A percentile compares a stretch with the other conserved stretches of the same genome.
phyloP scores from a whole-genome alignment of 345 rosid genomes.

The Limnanthes douglasii region DNA sequence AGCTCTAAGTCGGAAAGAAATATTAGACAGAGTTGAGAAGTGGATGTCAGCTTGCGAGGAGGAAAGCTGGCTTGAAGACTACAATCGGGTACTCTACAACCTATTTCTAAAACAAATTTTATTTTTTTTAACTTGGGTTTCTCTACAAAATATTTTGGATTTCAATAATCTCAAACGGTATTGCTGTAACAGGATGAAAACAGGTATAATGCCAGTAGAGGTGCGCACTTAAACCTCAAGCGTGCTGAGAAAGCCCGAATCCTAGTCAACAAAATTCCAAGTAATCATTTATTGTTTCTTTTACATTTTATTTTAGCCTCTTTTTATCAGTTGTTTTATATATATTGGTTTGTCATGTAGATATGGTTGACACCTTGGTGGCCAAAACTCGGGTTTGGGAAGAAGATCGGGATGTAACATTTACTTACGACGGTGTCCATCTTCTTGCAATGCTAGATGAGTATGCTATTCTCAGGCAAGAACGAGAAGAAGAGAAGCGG shows the following conservation, averaged over 20 bases:
- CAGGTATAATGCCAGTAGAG: slow-evolving; percentile 89
- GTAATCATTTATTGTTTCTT: too few species aligned
- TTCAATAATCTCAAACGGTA: too few species aligned
- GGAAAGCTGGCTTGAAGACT: slow-evolving; percentile 99
- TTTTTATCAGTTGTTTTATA: too few species aligned
- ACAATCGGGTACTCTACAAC: slow-evolving; percentile 41
- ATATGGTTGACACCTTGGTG: slow-evolving; percentile 75
- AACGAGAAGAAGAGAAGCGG: slow-evolving; percentile 91
- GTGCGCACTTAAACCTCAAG: slow-evolving; percentile 97
- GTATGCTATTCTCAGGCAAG: slow-evolving; percentile 83
- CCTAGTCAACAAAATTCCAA: slow-evolving; percentile 87
- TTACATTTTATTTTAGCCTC: too few species aligned
- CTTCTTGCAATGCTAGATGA: slow-evolving; percentile 94
- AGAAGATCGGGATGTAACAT: slow-evolving; percentile 45
- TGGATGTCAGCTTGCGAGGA: slow-evolving; percentile 99
- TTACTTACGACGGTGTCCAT: slow-evolving; percentile 84
- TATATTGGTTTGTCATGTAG: slow-evolving; percentile 24
- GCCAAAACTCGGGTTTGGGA: slow-evolving; percentile 85
- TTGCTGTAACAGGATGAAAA: slow-evolving; percentile 68
- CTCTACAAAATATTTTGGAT: too few species aligned
- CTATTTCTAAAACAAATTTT: not conserved
- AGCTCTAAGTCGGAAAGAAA: slow-evolving; percentile 83
- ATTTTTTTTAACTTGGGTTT: not conserved
- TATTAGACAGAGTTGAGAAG: slow-evolving; percentile 89
- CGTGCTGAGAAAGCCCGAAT: slow-evolving; percentile 89